Percentiles rank a stretch among this genome's conserved stretches.
phyloP scores from a whole-genome alignment of 2,329 filamentous ascomycete genomes.

The Rutstroemia sp. region DNA sequence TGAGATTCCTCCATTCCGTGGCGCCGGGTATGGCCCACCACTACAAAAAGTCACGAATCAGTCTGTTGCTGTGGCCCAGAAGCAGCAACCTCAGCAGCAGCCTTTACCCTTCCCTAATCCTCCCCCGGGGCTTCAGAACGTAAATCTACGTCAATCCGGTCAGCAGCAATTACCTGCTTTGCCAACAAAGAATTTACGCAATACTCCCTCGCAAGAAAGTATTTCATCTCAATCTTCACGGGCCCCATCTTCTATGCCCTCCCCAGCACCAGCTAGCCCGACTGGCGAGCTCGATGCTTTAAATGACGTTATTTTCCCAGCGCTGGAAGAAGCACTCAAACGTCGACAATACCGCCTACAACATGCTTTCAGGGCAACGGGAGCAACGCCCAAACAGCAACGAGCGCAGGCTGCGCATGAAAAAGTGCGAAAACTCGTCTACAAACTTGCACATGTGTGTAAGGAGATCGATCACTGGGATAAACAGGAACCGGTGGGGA shows the following conservation, averaged over 20 bases:
- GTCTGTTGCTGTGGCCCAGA: slow-evolving; percentile 22
- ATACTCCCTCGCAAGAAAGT: slow-evolving; percentile 27
- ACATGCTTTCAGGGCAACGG: slow-evolving; percentile 30
- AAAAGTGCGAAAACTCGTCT: slow-evolving; percentile 70
- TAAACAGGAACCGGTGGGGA: slow-evolving; percentile 78
- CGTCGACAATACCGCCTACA: slow-evolving; percentile 58
- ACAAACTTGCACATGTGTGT: slow-evolving; percentile 75
- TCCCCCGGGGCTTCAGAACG: slow-evolving; percentile 21
- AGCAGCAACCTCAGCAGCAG: slow-evolving; percentile 21
- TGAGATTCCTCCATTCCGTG: slow-evolving; percentile 31
- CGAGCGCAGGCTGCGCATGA: slow-evolving; percentile 70
- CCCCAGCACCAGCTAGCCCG: slow-evolving; percentile 47
- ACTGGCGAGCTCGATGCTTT: slow-evolving; percentile 75
- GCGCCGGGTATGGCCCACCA: slow-evolving; percentile 22
- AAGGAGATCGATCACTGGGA: slow-evolving; percentile 88
- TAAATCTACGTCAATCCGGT: slow-evolving; percentile 21
- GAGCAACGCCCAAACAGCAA: slow-evolving; percentile 53
- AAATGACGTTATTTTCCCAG: slow-evolving; percentile 86
- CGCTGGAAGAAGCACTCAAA: slow-evolving; percentile 83
- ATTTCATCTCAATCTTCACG: slow-evolving; percentile 19
- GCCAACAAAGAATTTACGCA: slow-evolving; percentile 28
- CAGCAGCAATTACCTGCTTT: slow-evolving; percentile 28
- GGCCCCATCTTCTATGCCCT: slow-evolving; percentile 46
- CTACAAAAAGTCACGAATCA: slow-evolving; percentile 26
- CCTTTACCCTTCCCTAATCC: slow-evolving; percentile 16